A percentile compares a stretch with the other conserved stretches of the same genome.
Conservation (phyloP, 331 rosid species). For the Cydonia oblonga region DNA sequence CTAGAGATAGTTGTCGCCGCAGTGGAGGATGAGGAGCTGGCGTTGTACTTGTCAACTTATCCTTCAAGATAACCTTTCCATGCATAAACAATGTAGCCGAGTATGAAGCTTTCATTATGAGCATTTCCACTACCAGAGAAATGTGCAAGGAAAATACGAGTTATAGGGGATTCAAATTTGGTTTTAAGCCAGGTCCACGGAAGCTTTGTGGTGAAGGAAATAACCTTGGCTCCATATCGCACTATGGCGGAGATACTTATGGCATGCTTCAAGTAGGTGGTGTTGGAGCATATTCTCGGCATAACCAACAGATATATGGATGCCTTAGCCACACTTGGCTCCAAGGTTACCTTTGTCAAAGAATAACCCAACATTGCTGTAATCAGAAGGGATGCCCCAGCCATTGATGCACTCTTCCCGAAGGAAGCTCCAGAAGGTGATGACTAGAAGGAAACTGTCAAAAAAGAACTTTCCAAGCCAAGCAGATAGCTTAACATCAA, state of each 20-base stretch:
- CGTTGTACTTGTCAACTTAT: background rate
- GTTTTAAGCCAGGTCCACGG: fast-evolving
- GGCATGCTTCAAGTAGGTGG: background rate
- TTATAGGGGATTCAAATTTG: background rate
- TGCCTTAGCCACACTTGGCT: too few relatives aligned
- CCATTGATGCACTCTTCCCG: fast-evolving
- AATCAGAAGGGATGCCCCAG: fast-evolving
- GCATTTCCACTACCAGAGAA: fast-evolving
- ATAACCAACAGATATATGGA: fast-evolving
- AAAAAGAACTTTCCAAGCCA: background rate
- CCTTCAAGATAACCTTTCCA: background rate
- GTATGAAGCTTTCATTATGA: background rate
- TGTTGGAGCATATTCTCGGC: background rate
- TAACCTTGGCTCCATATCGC: background rate
- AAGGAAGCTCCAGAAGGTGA: too few relatives aligned
- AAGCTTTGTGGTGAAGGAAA: fast-evolving
- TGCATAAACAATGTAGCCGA: fast-evolving
- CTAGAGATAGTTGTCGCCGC: fast-evolving
- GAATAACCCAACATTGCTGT: too few relatives aligned
- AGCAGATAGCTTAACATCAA: fast-evolving
- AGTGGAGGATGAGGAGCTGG: too few relatives aligned
- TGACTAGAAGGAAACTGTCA: fast-evolving
- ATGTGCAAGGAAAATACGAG: background rate
- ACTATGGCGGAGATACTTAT: background rate
- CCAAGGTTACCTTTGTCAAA: background rate